phyloP scores from a whole-genome alignment of 495 filamentous ascomycete genomes.

The Hyaloscypha finlandica region DNA sequence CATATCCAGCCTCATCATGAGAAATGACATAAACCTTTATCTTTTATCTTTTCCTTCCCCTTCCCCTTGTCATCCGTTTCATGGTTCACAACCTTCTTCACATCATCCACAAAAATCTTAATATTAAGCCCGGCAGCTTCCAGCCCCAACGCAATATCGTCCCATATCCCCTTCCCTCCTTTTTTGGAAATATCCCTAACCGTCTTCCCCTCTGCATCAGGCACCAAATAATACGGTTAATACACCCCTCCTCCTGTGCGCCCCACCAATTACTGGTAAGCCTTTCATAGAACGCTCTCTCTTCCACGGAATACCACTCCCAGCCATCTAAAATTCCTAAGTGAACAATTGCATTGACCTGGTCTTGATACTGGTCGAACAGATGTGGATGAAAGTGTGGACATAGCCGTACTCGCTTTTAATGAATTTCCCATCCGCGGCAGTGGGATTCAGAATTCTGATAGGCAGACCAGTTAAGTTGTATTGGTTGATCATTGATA shows the following conservation, averaged over 20 bases:
- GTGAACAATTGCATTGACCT: conserved; percentile 2
- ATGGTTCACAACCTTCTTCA: not conserved
- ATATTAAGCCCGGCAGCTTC: not conserved
- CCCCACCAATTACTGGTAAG: conserved; percentile 7
- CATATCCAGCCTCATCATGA: conserved; percentile 2
- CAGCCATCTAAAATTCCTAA: conserved; percentile 4
- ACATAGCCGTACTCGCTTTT: conserved; percentile 4
- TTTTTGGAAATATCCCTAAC: not conserved
- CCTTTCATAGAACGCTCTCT: conserved; percentile 4
- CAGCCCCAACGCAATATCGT: conserved; percentile 4
- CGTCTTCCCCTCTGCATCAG: conserved; percentile 9
- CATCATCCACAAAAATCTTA: conserved; percentile 1
- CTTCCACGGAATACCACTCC: conserved; percentile 6
- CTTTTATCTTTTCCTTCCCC: not conserved
- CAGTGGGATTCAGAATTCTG: not conserved
- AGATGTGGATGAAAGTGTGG: not conserved
- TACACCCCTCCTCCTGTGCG: not conserved
- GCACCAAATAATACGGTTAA: conserved; percentile 3
- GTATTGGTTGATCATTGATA: not conserved
- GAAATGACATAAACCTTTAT: conserved; percentile 1
- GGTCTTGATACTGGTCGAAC: conserved; percentile 5
- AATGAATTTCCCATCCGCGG: not conserved
- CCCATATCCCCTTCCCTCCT: conserved; percentile 7
- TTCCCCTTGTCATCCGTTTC: not conserved
- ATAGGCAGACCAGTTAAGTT: conserved; percentile 8